phyloP scores from a whole-genome alignment of 257 asterid species.

The Pogostemon cablin region DNA sequence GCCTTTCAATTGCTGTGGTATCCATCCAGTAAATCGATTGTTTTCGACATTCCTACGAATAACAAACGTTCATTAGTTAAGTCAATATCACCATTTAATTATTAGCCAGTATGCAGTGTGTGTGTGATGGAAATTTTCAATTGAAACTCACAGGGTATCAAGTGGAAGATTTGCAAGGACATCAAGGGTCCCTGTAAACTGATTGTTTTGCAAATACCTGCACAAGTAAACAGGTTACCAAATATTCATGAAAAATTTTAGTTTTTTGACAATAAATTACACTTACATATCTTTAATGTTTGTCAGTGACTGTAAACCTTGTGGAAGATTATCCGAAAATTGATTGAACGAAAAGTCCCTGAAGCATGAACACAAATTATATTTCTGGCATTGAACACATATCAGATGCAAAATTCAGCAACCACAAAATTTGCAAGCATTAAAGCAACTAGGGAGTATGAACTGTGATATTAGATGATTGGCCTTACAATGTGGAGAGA shows the following conservation, averaged over 20 bases:
- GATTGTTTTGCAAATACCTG: slow-evolving; percentile 95
- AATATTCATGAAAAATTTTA: slow-evolving; percentile 1
- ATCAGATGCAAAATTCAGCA: slow-evolving; percentile 7
- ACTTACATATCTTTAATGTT: slow-evolving; percentile 73
- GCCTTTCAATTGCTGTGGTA: slow-evolving; percentile 72
- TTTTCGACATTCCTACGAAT: slow-evolving; percentile 75
- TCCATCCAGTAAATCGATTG: slow-evolving; percentile 88
- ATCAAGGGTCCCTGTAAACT: slow-evolving; percentile 84
- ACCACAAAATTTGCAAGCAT: slow-evolving; percentile 21
- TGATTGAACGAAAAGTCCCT: slow-evolving; percentile 87
- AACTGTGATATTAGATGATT: slow-evolving; percentile 31
- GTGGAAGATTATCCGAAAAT: slow-evolving; percentile 81
- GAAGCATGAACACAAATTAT: slow-evolving; percentile 36
- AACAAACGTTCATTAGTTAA: slow-evolving; percentile 3
- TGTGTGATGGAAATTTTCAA: not conserved
- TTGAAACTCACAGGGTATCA: slow-evolving; percentile 64
- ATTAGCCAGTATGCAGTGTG: slow-evolving; percentile 3
- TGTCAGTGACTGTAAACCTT: slow-evolving; percentile 59
- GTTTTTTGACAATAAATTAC: not conserved
- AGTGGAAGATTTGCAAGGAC: slow-evolving; percentile 92
- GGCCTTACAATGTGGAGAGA: slow-evolving; percentile 77
- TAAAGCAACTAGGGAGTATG: slow-evolving; percentile 7
- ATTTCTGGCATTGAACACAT: slow-evolving; percentile 5
- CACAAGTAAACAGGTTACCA: slow-evolving; percentile 31
- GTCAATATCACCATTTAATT: not conserved